Conservation (phyloP, 1,284 basidiomycete species). For the Austropuccinia psidii region DNA sequence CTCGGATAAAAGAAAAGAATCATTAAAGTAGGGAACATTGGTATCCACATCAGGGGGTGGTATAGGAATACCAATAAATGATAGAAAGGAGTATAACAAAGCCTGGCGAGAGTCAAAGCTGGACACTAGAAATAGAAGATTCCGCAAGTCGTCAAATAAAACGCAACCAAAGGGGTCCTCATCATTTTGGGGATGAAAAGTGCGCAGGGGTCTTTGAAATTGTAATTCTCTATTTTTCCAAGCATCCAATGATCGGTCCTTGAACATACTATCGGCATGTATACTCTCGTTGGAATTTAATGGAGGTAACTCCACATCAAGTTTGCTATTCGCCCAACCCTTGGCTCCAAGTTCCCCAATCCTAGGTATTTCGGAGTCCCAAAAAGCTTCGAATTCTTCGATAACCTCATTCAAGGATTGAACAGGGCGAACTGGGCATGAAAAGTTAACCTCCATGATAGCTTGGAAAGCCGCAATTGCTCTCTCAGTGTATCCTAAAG, state of each 20-base stretch:
- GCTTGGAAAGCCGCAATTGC: slow-evolving; percentile 52
- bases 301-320: slow-evolving; percentile 36
- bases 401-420: slow-evolving; percentile 40
- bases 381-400: slow-evolving; percentile 51
- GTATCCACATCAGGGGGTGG: slow-evolving; percentile 49
- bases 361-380: slow-evolving; percentile 52
- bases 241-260: slow-evolving; percentile 60
- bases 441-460: slow-evolving; percentile 49
- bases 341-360: slow-evolving; percentile 50
- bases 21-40: slow-evolving; percentile 46
- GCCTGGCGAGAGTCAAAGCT: slow-evolving; percentile 55
- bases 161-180: slow-evolving; percentile 70
- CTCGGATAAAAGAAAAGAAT: slow-evolving; percentile 48
- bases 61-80: slow-evolving; percentile 62
- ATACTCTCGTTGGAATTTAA: not conserved
- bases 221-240: slow-evolving; percentile 55
- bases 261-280: slow-evolving; percentile 54
- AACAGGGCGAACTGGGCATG: not conserved
- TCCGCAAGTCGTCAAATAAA: slow-evolving; percentile 68
- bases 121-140: slow-evolving; percentile 60
- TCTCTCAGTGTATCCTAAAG: slow-evolving; percentile 51
- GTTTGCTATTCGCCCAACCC: slow-evolving; percentile 48
- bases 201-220: slow-evolving; percentile 56
- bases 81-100: slow-evolving; percentile 68
- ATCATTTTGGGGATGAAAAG: slow-evolving; percentile 54